phyloP scores from a whole-genome alignment of 139 green algal genomes.

The Mesotaenium endlicherianum region DNA sequence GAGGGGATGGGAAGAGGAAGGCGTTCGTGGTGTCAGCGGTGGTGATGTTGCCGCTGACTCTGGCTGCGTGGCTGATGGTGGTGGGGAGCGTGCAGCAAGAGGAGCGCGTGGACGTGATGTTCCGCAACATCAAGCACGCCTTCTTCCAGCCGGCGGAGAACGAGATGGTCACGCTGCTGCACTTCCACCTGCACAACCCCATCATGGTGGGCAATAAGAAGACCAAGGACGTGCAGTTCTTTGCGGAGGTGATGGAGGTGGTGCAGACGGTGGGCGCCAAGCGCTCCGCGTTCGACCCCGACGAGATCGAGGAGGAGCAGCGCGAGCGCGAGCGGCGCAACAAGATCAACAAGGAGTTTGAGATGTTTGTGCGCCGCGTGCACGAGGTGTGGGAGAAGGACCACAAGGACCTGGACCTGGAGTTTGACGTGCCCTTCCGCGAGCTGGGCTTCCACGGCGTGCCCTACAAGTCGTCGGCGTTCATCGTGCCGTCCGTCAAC shows the following conservation, averaged over 20 bases:
- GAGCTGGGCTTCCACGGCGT: slow-evolving; percentile 94
- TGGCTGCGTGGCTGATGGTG: too few relatives aligned
- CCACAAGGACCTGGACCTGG: slow-evolving; percentile 76
- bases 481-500: slow-evolving; percentile 93
- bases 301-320: slow-evolving; percentile 99
- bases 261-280: slow-evolving; percentile 89
- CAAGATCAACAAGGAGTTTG: slow-evolving; percentile 86
- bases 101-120: slow-evolving; percentile 94
- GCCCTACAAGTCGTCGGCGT: slow-evolving; percentile 73
- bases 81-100: too few relatives aligned
- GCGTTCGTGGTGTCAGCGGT: too few relatives aligned
- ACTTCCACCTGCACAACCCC: slow-evolving; percentile 96
- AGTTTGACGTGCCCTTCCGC: slow-evolving; percentile 97
- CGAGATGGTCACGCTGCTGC: slow-evolving; percentile 94
- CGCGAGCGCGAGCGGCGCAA: slow-evolving; percentile 88
- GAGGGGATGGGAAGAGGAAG: too few relatives aligned
- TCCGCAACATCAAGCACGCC: slow-evolving; percentile 95
- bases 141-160: slow-evolving; percentile 91
- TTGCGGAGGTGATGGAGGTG: slow-evolving; percentile 90
- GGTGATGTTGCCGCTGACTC: too few relatives aligned
- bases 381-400: slow-evolving; percentile 80
- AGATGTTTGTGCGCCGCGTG: slow-evolving; percentile 67
- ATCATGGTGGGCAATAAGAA: slow-evolving; percentile 99
- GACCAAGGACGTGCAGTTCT: slow-evolving; percentile 96
- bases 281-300: slow-evolving; percentile 84